phyloP scores from a whole-genome alignment of 2,329 filamentous ascomycete genomes.

The Colletotrichum tanaceti region DNA sequence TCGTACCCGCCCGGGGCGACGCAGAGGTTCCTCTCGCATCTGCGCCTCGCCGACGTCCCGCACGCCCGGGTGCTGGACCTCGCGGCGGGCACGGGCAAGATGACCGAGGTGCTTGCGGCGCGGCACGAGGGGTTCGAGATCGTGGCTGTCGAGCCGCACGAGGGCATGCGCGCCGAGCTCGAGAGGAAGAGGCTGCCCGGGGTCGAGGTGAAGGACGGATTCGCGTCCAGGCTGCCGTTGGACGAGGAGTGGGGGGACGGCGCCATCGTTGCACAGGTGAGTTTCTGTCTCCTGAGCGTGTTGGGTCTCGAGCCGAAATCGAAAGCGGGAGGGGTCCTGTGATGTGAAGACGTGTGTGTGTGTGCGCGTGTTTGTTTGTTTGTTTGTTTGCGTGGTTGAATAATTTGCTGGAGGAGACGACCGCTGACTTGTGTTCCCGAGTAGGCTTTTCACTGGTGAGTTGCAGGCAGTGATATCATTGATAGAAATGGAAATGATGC shows the following conservation, averaged over 20 bases:
- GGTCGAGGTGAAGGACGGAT: conserved; percentile 68
- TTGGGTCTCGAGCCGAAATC: neutral
- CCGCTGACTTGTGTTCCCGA: conserved; percentile 22
- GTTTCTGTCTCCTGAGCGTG: neutral
- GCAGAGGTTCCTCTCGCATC: conserved; percentile 64
- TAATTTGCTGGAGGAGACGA: neutral
- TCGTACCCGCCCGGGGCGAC: conserved; percentile 72
- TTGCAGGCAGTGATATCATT: neutral
- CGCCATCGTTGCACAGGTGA: conserved; percentile 74
- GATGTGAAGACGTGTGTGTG: too few relatives aligned
- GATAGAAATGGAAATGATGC: neutral
- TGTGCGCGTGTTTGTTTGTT: too few relatives aligned
- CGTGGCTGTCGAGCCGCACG: conserved; percentile 72
- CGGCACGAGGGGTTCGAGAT: conserved; percentile 71
- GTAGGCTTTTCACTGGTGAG: conserved; percentile 68
- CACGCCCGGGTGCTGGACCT: conserved; percentile 70
- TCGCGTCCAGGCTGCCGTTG: conserved; percentile 67
- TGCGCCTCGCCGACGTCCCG: conserved; percentile 61
- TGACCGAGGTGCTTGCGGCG: conserved; percentile 71
- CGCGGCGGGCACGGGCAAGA: conserved; percentile 77
- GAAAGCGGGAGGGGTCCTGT: neutral
- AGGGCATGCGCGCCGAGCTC: conserved; percentile 72
- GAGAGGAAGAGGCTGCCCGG: conserved; percentile 65
- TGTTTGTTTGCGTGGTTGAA: neutral
- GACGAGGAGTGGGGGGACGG: conserved; percentile 71